Base-by-base conservation (phyloP, 2,329 filamentous ascomycete species). In the Beauveria scarabaeidicola region DNA sequence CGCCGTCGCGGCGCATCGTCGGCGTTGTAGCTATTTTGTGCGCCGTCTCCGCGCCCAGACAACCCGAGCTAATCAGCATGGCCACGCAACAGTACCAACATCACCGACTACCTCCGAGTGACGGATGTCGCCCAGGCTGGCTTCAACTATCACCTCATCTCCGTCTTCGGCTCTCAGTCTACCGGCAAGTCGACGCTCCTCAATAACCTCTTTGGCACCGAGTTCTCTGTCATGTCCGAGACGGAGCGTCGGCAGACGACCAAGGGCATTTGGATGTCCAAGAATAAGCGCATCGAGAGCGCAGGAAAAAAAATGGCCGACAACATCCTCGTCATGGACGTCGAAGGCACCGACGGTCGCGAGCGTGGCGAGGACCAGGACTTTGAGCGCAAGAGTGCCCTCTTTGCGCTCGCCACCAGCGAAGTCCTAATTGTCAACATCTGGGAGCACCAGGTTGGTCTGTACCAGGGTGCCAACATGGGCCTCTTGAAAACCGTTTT, bases 381-480 rank as follows among this genome's bases (percentile, higher is more conserved):
- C 72, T 99, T 99, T 74, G 94, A 99, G 81, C 84, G 94, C 69
- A 99, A 99, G 79, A 97, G 92, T 73, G 94, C 94, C 25, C 82
- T 99, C 21, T 99, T 99, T 75, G 94, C 94, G 55, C 82, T 99
- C 68, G 94, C 94, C 53, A 99, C 94, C 19, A 97, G 93, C 72
- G 94, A 99, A 77, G 93, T 99, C 56, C 81, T 99, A 67, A 95
- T 99, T 70, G 89, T 99, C 74, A 99, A 99, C 72, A 96, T 99
- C 66, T 99, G 94, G 94, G 94, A 99, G 75, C 93, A 97, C 74
- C 94, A 99, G 75, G 94, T 99, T 63, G 94, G 94, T 52, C 75
- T 99, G 73, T 99, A 99, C 72, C 93, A 99, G 76, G 94, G 94
- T 60, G 94, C 94, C 67, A 99, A 99, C 74, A 99, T 99, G 94